These are phyloP conservation scores for Penicillium angulare DNA, from an alignment of 495 filamentous ascomycete species.

Conservation along the genomic window DNA sequence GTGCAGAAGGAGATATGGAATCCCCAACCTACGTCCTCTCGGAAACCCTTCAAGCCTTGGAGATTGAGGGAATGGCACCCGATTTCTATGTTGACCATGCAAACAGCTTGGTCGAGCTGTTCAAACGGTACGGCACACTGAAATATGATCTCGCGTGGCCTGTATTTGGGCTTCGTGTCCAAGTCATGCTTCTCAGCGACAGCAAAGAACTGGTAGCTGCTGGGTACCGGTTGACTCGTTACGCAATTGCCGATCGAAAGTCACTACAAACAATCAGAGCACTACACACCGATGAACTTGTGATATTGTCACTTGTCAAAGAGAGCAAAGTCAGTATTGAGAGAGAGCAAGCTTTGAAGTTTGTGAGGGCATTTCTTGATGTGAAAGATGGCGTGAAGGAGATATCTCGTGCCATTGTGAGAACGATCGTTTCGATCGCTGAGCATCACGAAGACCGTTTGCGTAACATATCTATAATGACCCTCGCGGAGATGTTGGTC, in stretches of 20 bases:
- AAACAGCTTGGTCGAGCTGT: conserved; percentile 87
- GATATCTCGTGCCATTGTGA: conserved; percentile 79
- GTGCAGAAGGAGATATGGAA: conserved; percentile 67
- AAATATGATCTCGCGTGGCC: conserved; percentile 97
- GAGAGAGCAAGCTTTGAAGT: conserved; percentile 94
- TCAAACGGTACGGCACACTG: conserved; percentile 86
- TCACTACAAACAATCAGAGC: conserved; percentile 85
- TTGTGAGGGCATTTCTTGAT: conserved; percentile 91
- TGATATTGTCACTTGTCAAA: conserved; percentile 87
- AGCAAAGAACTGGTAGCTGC: conserved; percentile 94
- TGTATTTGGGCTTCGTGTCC: conserved; percentile 87
- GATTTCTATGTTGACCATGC: conserved; percentile 94
- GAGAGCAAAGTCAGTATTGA: conserved; percentile 95
- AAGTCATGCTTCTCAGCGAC: conserved; percentile 91
- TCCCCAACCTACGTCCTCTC: conserved; percentile 87
- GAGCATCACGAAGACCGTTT: conserved; percentile 87
- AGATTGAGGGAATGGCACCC: conserved; percentile 79
- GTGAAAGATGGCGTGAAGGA: conserved; percentile 90
- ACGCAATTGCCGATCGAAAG: conserved; percentile 87
- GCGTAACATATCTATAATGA: conserved; percentile 85
- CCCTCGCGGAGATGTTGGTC: conserved; percentile 85
- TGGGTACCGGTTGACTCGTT: conserved; percentile 87
- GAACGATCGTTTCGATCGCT: conserved; percentile 85
- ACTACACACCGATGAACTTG: conserved; percentile 87
- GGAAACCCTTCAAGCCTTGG: conserved; percentile 83